Evolutionary conservation across 345 rosid genomes (phyloP), one percentile per base, ranked within the genome.

Genomic region (Citrus reticulata): DNA sequence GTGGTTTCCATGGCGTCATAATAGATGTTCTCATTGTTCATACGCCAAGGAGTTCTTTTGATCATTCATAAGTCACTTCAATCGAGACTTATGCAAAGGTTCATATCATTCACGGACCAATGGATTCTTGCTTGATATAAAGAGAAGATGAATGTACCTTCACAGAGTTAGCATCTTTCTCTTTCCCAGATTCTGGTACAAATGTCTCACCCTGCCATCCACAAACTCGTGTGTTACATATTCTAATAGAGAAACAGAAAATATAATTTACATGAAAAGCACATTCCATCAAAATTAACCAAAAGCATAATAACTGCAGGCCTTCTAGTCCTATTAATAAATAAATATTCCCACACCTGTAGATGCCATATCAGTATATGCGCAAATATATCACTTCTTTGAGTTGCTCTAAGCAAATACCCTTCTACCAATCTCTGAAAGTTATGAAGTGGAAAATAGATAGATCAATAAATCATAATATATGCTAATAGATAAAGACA

Each of bases 291-390:
- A 11, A 9, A 75, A 62, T 46, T 40, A 10, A 69, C 54, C 25
- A 22, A 35, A 68, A 30, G 35, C 29, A 76, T 66, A 63, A 76
- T 42, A 73, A 51, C 51, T 65, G 35, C 65, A 82, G 42, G 59
- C 65, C 64, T 60, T 80, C 75, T 54, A 73, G 67, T 80, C 75
- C 32, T 2, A 29, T 58, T 66, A 58, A 49, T 51, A 73, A 61
- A 82, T 25, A 76, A 68, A 62, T 49, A 14, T 62, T 76, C 67
- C 82, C 84, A 54, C 72, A 97, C 99, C 96, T 94, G 98, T 74
- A 97, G 83, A 89, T 92, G 95, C 99, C 99, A 97, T 83, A 97
- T 94, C 81, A 97, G 86, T 85, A 94, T 97, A 83, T 97, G 99
- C 73, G 98, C 94, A 82, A 97, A 97, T 85, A 97, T 84, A 81